phyloP scores from a whole-genome alignment of 169 alveolate genomes.

The Eimeria maxima region DNA sequence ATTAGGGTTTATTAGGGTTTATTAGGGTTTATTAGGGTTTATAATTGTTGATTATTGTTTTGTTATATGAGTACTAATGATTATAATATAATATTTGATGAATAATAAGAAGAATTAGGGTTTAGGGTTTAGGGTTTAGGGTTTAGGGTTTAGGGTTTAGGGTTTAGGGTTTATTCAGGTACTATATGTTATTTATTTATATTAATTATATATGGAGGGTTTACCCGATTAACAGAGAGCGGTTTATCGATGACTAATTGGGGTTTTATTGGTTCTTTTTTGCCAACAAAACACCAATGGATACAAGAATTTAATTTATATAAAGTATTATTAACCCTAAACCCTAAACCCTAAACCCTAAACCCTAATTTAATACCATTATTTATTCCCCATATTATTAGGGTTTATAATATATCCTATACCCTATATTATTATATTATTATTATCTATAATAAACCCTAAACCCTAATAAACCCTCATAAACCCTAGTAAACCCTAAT shows the following conservation, averaged over 20 bases:
- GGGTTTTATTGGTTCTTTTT: conserved; percentile 91
- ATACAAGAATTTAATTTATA: conserved; percentile 90
- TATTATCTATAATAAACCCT: too few species aligned
- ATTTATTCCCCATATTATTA: too few species aligned
- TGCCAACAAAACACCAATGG: conserved; percentile 94
- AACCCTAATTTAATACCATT: too few species aligned
- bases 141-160: conserved; percentile 60
- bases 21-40: too few species aligned
- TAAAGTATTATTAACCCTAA: conserved; percentile 83
- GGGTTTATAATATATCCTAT: too few species aligned
- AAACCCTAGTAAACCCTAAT: too few species aligned
- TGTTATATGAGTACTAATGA: too few species aligned
- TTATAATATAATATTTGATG: too few species aligned
- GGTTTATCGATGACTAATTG: conserved; percentile 96
- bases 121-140: neutral
- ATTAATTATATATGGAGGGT: conserved; percentile 93
- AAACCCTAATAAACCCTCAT: neutral
- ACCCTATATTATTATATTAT: too few species aligned
- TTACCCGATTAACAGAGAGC: conserved; percentile 93
- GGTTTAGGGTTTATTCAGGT: conserved; percentile 52
- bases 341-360: conserved; percentile 30
- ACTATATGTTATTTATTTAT: conserved; percentile 86
- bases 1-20: too few species aligned
- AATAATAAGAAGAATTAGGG: too few species aligned
- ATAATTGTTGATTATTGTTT: too few species aligned